Percentiles rank a stretch among this genome's conserved stretches.
Conservation (phyloP, 2,329 filamentous ascomycete genomes). For the Fusarium torulosum region DNA sequence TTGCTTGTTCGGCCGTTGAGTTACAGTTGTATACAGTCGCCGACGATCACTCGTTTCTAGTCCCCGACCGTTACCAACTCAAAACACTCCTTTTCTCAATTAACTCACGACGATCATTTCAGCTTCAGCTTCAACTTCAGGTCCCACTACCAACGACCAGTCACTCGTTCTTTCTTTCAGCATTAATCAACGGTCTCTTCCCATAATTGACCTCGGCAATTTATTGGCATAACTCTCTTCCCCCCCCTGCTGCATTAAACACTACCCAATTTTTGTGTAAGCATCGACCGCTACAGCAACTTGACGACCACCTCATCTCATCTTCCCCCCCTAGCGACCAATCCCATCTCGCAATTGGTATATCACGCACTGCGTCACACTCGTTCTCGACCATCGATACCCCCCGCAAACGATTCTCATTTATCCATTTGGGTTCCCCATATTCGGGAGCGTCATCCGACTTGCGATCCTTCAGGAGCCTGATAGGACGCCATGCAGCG, state of each 20-base stretch:
- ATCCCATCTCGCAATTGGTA: constrained; percentile 32
- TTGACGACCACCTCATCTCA: constrained; percentile 36
- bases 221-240: background rate
- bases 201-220: background rate
- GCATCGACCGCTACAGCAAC: constrained; percentile 9
- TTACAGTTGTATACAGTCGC: constrained; percentile 37
- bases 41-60: constrained; percentile 45
- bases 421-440: constrained; percentile 20
- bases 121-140: constrained; percentile 21
- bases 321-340: constrained; percentile 27
- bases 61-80: constrained; percentile 27
- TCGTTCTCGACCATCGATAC: constrained; percentile 20
- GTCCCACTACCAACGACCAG: constrained; percentile 11
- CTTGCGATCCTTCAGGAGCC: background rate
- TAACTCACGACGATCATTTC: constrained; percentile 35
- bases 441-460: constrained; percentile 5
- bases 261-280: constrained; percentile 16
- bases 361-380: constrained; percentile 25
- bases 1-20: constrained; percentile 32
- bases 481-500: constrained; percentile 29
- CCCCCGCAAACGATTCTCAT: constrained; percentile 27
- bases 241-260: constrained; percentile 19
- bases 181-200: background rate
- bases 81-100: constrained; percentile 17
- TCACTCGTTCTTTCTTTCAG: constrained; percentile 19